Base-by-base conservation (phyloP, 2,329 filamentous ascomycete species). In the Penicillium sp. region DNA sequence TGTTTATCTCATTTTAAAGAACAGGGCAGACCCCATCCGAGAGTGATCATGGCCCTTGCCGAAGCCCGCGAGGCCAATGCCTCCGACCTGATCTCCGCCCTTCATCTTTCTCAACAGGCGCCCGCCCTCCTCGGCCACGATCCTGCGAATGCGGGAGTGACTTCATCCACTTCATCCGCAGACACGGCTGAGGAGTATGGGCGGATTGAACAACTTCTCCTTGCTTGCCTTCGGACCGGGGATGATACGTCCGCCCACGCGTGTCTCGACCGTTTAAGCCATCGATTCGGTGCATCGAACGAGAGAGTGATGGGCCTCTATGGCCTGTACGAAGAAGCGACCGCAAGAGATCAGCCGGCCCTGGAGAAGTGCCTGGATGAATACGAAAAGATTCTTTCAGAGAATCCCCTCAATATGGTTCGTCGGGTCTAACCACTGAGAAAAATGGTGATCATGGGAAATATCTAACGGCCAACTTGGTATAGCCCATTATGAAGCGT, bases 121-220 rank as follows among this genome's bases (percentile, higher is more conserved):
- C 65, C 72, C 15, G 44, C 63, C n/a, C 65, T 76, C 24, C 64
- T 76, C 29, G 57, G 53, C 37, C 45, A 52, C 71, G 56, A 80
- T 71, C 61, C 78, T 78, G 6, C 79, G 77, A 55, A 60, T 53
- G 46, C 57, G 44, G 40, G 66, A 73, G n/a, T 74, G 71, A 25
- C 81, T 75, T 69, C 79, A 75, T 42, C 73, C 35, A 67, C 81
- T 75, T 68, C 78, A 75, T 43, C 73, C 32, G 66, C 71, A 27
- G 91, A 96, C 67, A 84, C 84, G 0, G 78, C 87, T 47, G 89
- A 95, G 57, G 78, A 88, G 65, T 97, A 92, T 90, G 81, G 81
- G 13, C 82, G 82, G 38, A 88, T 93, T 70, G 92, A 97, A 73
- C 93, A 95, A 66, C 79, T 97, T 15, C 76, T 97, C 58, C 75